Percentiles rank a stretch among this genome's conserved stretches.
These are phyloP conservation scores for Juncus effusus DNA, from an alignment of 176 grass and related monocot species.

Conservation along the genomic window DNA sequence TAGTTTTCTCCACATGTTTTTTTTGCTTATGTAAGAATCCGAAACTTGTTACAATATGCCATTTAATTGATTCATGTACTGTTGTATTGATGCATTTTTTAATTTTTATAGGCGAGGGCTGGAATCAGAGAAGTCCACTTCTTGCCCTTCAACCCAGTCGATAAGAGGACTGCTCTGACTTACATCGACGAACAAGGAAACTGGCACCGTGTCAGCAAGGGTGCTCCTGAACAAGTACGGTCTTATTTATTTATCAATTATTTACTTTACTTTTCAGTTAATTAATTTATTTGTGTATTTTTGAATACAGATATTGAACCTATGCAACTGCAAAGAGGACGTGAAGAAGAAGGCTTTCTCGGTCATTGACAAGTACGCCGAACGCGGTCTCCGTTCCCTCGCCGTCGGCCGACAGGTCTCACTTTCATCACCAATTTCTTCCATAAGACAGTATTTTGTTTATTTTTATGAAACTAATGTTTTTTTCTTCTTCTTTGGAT, in stretches of 20 bases:
- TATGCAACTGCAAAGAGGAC: conserved; percentile 89
- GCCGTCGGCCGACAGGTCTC: conserved; percentile 85
- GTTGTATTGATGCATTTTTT: no score
- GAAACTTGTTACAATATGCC: no score
- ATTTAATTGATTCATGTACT: no score
- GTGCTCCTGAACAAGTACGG: conserved; percentile 89
- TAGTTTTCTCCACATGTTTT: no score
- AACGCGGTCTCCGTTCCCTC: conserved; percentile 93
- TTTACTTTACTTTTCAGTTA: no score
- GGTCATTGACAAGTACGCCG: conserved; percentile 91
- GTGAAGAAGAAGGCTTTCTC: conserved; percentile 55
- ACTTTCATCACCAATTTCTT: conserved; percentile 1
- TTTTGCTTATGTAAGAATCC: no score
- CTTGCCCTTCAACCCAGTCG: conserved; percentile 96
- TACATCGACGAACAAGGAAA: conserved; percentile 68
- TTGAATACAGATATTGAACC: conserved; percentile 63
- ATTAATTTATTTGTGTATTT: conserved; percentile 20
- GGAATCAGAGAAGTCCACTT: conserved; percentile 95
- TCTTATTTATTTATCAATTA: neutral
- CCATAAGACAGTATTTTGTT: neutral
- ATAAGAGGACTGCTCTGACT: conserved; percentile 96
- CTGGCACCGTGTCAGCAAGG: conserved; percentile 97
- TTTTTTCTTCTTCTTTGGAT: neutral
- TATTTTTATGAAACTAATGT: conserved; percentile 21
- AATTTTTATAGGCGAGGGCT: conserved; percentile 52